Percentiles rank a stretch among this genome's conserved stretches.
These are phyloP conservation scores for Bretziella fagacearum DNA, from an alignment of 2,329 filamentous ascomycete species.

Conservation along the genomic window DNA sequence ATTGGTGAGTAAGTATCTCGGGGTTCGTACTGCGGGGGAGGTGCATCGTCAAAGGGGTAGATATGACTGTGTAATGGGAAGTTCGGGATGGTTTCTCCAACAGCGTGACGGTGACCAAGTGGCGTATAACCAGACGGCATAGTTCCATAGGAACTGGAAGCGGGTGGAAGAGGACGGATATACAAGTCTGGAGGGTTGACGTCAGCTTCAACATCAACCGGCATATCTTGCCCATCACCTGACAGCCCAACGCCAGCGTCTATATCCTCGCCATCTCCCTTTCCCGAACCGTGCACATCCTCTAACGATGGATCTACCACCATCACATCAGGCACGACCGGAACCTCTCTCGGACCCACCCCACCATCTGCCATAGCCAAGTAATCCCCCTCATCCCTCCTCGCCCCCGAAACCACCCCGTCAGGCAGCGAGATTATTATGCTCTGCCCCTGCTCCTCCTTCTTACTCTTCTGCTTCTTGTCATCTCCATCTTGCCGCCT, in stretches of 20 bases:
- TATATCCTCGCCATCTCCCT: neutral
- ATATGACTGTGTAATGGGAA: neutral
- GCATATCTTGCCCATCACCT: no score
- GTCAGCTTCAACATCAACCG: neutral
- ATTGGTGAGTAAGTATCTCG: neutral
- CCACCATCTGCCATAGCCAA: neutral
- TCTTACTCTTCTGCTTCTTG: neutral
- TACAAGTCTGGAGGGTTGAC: neutral
- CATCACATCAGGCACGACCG: neutral
- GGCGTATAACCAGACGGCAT: neutral
- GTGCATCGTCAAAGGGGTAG: neutral
- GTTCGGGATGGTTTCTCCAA: no score
- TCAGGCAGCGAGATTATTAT: no score
- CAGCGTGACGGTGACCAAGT: no score
- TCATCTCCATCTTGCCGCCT: neutral
- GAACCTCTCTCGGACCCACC: neutral
- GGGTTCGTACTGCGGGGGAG: neutral
- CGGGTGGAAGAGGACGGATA: neutral
- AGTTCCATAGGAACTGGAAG: neutral
- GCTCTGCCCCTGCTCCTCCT: neutral
- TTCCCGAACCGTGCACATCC: neutral
- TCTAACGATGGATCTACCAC: neutral
- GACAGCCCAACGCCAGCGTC: neutral
- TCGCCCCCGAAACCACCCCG: no score
- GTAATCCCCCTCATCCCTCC: neutral